Evolutionary conservation across 78 protist genomes (phyloP).

Genomic region (Creolimax fragrantissima): DNA sequence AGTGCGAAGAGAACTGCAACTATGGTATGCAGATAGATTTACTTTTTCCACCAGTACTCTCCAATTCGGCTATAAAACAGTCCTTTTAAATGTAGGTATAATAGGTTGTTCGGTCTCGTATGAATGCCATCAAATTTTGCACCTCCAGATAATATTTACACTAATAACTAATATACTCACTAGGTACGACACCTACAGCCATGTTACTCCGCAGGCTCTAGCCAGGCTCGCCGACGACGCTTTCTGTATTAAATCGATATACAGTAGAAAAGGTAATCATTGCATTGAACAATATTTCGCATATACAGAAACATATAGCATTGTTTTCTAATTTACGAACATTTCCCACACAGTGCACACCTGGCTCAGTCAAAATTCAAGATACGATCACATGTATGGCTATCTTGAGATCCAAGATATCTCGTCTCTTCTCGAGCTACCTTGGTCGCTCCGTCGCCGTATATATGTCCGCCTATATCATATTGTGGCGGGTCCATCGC

Average conservation of each 20-base stretch:
- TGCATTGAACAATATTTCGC: neutral
- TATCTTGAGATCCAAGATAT: neutral
- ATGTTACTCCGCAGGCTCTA: neutral
- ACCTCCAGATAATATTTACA: neutral
- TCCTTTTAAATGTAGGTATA: too few relatives aligned
- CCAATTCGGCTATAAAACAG: neutral
- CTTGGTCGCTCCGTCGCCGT: neutral
- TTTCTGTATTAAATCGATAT: neutral
- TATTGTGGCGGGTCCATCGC: neutral
- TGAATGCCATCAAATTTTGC: neutral
- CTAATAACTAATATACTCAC: neutral
- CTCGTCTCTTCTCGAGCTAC: neutral
- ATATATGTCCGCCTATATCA: neutral
- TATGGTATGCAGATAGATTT: neutral
- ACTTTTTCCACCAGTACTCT: neutral
- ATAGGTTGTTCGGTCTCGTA: too few relatives aligned
- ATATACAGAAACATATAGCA: neutral
- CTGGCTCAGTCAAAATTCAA: neutral
- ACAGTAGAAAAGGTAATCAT: neutral
- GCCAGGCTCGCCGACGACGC: neutral
- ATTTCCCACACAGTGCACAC: neutral
- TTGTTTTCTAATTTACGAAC: neutral
- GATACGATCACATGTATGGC: neutral
- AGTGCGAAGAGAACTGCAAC: neutral
- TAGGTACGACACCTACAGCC: neutral